Evolutionary conservation across 2,329 filamentous ascomycete genomes (phyloP).

Genomic region (Fusarium decemcellulare): DNA sequence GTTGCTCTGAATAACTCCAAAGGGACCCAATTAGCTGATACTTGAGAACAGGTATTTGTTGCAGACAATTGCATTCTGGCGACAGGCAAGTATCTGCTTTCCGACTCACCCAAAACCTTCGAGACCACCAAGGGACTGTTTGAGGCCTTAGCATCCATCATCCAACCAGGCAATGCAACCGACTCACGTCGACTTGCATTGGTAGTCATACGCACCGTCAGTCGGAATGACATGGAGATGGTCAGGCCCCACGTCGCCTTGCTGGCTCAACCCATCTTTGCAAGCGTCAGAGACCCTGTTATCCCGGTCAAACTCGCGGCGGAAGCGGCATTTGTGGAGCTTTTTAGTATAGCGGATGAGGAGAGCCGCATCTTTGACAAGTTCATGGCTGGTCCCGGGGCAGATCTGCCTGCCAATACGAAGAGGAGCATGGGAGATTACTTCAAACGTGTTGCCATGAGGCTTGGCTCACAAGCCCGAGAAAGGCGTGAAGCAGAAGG

Average conservation of each 20-base stretch:
- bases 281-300: conserved; percentile 88
- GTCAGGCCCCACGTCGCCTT: conserved; percentile 85
- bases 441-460: conserved; percentile 91
- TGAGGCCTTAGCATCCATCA: conserved; percentile 80
- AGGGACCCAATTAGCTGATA: background rate
- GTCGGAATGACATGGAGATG: conserved; percentile 83
- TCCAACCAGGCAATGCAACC: conserved; percentile 82
- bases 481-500: conserved; percentile 94
- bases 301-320: conserved; percentile 97
- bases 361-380: conserved; percentile 91
- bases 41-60: conserved; percentile 75
- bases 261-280: conserved; percentile 88
- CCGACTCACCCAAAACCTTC: conserved; percentile 76
- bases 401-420: conserved; percentile 76
- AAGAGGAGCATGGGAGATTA: conserved; percentile 97
- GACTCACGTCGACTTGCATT: conserved; percentile 90
- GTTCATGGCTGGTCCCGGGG: conserved; percentile 80
- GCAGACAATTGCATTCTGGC: conserved; percentile 91
- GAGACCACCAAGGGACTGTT: conserved; percentile 86
- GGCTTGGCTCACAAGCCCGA: conserved; percentile 87
- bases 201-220: conserved; percentile 89
- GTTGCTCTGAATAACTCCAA: conserved; percentile 48
- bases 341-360: conserved; percentile 92
- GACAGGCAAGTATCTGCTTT: conserved; percentile 89
- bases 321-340: conserved; percentile 91